These are phyloP conservation scores for Calvatia gigantea DNA, from an alignment of 768 basidiomycete species.

Conservation along the genomic window DNA sequence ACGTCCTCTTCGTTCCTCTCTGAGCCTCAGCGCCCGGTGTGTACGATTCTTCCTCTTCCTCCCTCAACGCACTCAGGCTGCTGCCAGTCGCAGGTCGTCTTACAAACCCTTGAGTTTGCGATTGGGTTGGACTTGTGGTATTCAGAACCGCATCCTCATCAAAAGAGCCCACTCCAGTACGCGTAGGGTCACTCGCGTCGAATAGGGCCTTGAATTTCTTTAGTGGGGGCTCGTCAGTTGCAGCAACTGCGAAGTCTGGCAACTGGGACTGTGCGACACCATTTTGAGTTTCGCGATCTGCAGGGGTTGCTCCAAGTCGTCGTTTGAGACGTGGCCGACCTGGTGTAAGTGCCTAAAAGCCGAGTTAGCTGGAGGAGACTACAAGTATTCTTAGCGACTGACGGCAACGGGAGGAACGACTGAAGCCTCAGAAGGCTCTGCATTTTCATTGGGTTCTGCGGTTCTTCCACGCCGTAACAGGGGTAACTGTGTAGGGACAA, in stretches of 20 bases:
- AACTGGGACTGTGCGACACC: conserved; percentile 15
- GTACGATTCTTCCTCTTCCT: conserved; percentile 56
- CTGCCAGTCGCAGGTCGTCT: conserved; percentile 9
- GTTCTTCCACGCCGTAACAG: conserved; percentile 42
- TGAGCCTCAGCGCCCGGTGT: conserved; percentile 7
- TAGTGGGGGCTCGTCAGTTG: conserved; percentile 44
- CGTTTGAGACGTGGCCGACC: conserved; percentile 51
- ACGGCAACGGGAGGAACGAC: conserved; percentile 15
- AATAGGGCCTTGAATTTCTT: conserved; percentile 74
- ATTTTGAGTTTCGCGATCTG: neutral
- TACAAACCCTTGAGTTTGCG: conserved; percentile 25
- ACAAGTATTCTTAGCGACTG: no score
- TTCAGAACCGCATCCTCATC: conserved; percentile 16
- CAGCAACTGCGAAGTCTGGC: conserved; percentile 14
- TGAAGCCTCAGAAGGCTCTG: neutral
- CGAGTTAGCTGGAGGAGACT: neutral
- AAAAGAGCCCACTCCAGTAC: conserved; percentile 19
- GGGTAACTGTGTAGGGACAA: neutral
- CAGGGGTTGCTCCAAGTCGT: conserved; percentile 35
- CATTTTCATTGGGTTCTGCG: conserved; percentile 23
- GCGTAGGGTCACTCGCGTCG: conserved; percentile 53
- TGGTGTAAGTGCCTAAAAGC: conserved; percentile 36
- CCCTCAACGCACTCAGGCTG: conserved; percentile 34
- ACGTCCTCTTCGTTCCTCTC: conserved; percentile 36
- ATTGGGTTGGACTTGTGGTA: conserved; percentile 30